phyloP scores from a whole-genome alignment of 2,329 filamentous ascomycete species.

The Raffaelea arxii region DNA sequence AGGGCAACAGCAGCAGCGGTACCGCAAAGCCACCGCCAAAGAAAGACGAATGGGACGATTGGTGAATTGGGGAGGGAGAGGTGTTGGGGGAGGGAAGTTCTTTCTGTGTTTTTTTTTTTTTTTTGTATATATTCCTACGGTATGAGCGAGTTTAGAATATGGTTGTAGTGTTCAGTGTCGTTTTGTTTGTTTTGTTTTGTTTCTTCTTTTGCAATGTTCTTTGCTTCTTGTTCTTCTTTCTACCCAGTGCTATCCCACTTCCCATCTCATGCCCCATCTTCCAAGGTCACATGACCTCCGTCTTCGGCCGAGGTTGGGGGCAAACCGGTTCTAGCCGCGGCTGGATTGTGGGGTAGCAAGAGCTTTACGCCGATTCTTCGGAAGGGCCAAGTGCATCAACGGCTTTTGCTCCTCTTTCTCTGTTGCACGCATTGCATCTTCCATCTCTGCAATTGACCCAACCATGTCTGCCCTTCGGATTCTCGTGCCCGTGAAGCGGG shows the following conservation, averaged over 20 bases:
- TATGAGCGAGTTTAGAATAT: not conserved
- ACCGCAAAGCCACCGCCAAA: conserved; percentile 11
- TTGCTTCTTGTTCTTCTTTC: too few relatives aligned
- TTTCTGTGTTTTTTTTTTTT: not conserved
- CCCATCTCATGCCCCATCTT: not conserved
- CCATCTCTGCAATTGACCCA: conserved; percentile 16
- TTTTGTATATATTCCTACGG: not conserved
- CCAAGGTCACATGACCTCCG: conserved; percentile 12
- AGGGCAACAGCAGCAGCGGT: conserved; percentile 28
- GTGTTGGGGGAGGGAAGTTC: not conserved
- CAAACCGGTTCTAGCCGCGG: conserved; percentile 13
- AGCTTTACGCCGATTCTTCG: too few relatives aligned
- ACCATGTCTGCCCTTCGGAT: conserved; percentile 61
- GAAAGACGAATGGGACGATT: conserved; percentile 57
- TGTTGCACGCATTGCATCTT: not conserved
- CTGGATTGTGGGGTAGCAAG: not conserved
- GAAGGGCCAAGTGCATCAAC: too few relatives aligned
- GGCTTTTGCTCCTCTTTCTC: too few relatives aligned
- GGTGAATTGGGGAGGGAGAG: conserved; percentile 27
- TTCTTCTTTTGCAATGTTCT: too few relatives aligned
- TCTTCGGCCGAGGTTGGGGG: conserved; percentile 11
- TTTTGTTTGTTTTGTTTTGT: too few relatives aligned
- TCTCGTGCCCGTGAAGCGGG: conserved; percentile 72
- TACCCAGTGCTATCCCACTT: conserved; percentile 5
- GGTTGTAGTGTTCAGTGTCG: too few relatives aligned